Evolutionary conservation across 1,284 basidiomycete genomes (phyloP).

Genomic region (Ganoderma lucidum): DNA sequence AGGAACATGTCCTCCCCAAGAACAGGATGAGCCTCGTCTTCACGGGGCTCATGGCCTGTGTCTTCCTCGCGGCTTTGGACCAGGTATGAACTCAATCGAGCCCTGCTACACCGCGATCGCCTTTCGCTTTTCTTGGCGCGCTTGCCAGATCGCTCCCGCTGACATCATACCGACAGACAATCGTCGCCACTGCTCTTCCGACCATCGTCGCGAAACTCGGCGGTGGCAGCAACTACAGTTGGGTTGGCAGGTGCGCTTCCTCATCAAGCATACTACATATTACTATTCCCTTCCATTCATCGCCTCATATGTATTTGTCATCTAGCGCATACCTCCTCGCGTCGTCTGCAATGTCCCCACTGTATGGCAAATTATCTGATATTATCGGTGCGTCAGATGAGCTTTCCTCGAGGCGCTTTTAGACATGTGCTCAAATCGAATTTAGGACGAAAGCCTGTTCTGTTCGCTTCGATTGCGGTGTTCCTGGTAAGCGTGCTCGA

Average conservation of each 20-base stretch:
- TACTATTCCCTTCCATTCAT: not conserved
- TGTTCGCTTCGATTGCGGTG: slow-evolving; percentile 71
- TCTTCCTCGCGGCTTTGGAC: slow-evolving; percentile 53
- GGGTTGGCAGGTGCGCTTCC: slow-evolving; percentile 73
- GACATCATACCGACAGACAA: slow-evolving; percentile 55
- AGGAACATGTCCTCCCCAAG: slow-evolving; percentile 50
- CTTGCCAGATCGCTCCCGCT: not conserved
- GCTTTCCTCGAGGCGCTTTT: not conserved
- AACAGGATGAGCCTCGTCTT: slow-evolving; percentile 52
- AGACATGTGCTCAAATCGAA: not conserved
- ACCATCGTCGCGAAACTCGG: slow-evolving; percentile 78
- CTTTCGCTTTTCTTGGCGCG: not conserved
- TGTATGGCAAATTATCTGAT: slow-evolving; percentile 83
- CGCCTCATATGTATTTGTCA: slow-evolving; percentile 34
- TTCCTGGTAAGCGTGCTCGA: slow-evolving; percentile 63
- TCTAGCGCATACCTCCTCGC: slow-evolving; percentile 74
- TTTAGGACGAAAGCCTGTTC: slow-evolving; percentile 76
- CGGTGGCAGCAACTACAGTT: slow-evolving; percentile 73
- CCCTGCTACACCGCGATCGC: not conserved
- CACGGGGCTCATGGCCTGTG: slow-evolving; percentile 49
- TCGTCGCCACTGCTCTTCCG: slow-evolving; percentile 83
- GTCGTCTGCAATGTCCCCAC: slow-evolving; percentile 70
- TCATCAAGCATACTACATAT: not conserved
- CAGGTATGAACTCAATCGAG: slow-evolving; percentile 41
- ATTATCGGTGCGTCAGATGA: slow-evolving; percentile 49